Base-by-base conservation (phyloP, 768 basidiomycete species). In the Auricularia cornea region DNA sequence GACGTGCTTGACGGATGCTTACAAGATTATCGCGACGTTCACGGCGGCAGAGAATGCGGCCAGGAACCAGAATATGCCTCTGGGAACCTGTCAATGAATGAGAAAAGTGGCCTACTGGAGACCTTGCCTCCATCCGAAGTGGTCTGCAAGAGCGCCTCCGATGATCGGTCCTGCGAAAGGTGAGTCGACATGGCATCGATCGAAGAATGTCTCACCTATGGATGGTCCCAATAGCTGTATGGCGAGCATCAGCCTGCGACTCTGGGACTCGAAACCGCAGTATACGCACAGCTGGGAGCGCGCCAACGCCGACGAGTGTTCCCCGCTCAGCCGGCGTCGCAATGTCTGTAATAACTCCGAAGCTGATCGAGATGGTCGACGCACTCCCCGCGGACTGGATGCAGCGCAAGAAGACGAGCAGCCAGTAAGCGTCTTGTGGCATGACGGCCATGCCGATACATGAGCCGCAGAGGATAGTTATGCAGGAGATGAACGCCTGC, bases 261-360 rank as follows among this genome's bases (percentile, higher is more conserved):
- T 33, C 29, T 23, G 16, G 12, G 29, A n/a, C n/a, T 28, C 16
- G 44, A 28, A n/a, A n/a, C n/a, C 0, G 8, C 29, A 16, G 12
- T 10, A 10, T 12, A 69, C 82, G 44, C 65, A 84, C 86, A 79
- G 87, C n/a, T n/a, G n/a, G n/a, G n/a, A n/a, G n/a, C n/a, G 85
- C 0, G 87, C 88, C 3, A 88, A 63, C 38, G 74, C 90, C 92
- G 62, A 85, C 81, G 73, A 86, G 91, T 5, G 84, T 82, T 20
- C 89, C 92, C 38, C 92, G 78, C 73, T 94, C 90, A 41, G 82
- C 80, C 0, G 83, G 85, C 2, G 81, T 81, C 4, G 89, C 82
- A 30, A 95, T 87, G 70, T 95, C 92, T 1, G 84, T 84, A 62
- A 95, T 82, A 4, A 89, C 84, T 4, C 92, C 92, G 35, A 87